Percentiles rank a stretch among this genome's conserved stretches.
Conservation (phyloP, 2,329 filamentous ascomycete genomes). For the Penicillium digitatum region DNA sequence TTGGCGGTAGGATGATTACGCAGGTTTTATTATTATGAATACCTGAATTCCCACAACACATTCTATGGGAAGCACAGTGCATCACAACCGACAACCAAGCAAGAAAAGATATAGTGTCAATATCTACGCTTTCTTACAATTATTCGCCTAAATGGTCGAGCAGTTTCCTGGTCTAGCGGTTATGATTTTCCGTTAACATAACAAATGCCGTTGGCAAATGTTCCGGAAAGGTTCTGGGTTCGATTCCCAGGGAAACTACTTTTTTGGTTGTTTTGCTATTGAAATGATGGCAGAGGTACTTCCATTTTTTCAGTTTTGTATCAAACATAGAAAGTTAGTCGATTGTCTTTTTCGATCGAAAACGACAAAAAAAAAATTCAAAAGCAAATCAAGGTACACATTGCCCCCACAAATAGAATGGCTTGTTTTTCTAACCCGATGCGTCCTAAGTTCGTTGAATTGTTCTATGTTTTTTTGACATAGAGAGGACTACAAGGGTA, state of each 20-base stretch:
- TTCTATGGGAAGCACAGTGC: too few species aligned
- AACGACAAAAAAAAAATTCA: too few species aligned
- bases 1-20: background rate
- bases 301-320: background rate
- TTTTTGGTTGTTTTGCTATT: background rate
- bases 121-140: rapidly evolving
- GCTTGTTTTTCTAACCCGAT: too few species aligned
- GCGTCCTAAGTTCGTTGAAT: too few species aligned
- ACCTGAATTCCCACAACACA: too few species aligned
- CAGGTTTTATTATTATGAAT: too few species aligned
- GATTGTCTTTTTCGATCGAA: background rate
- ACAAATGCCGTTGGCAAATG: slow-evolving; percentile 3
- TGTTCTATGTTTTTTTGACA: too few species aligned
- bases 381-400: too few species aligned
- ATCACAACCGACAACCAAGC: too few species aligned
- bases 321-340: background rate
- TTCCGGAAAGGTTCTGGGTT: slow-evolving; percentile 15
- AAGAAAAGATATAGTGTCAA: background rate
- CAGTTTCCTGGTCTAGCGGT: slow-evolving; percentile 13
- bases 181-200: slow-evolving; percentile 15
- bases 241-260: slow-evolving; percentile 13
- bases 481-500: too few species aligned
- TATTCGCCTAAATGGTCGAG: background rate
- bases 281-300: background rate
- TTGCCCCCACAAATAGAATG: too few species aligned